A percentile compares a stretch with the other conserved stretches of the same genome.
Conservation (phyloP, 2,329 filamentous ascomycete genomes). For the Pseudogymnoascus verrucosus region DNA sequence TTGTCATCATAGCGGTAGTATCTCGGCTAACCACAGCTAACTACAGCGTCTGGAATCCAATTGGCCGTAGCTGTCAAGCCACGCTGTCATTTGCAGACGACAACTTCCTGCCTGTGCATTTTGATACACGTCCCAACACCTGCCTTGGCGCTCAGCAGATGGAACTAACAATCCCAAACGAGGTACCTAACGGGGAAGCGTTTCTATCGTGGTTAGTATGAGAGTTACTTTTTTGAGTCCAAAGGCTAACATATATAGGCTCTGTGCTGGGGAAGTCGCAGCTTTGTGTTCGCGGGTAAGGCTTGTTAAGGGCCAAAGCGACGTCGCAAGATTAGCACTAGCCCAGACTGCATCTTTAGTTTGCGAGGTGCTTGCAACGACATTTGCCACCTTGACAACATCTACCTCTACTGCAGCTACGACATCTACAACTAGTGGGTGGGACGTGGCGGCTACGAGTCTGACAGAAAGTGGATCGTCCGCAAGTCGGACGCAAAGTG, state of each 20-base stretch:
- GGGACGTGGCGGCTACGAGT: too few species aligned
- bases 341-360: background rate
- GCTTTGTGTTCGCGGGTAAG: background rate
- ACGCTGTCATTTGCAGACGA: background rate
- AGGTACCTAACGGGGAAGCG: background rate
- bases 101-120: background rate
- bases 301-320: background rate
- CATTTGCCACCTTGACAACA: background rate
- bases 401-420: background rate
- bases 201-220: background rate
- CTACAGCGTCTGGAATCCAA: background rate
- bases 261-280: background rate
- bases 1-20: background rate
- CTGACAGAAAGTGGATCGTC: too few species aligned
- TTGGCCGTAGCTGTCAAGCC: background rate
- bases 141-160: background rate
- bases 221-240: background rate
- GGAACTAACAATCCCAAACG: background rate
- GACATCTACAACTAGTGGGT: background rate
- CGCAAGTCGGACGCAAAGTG: too few species aligned
- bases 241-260: background rate
- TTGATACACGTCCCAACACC: background rate
- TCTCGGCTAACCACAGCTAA: background rate
- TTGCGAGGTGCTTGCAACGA: background rate
- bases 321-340: background rate